Evolutionary conservation across 805 yeast species (phyloP).

Genomic region (Cyberlindnera maritima): DNA sequence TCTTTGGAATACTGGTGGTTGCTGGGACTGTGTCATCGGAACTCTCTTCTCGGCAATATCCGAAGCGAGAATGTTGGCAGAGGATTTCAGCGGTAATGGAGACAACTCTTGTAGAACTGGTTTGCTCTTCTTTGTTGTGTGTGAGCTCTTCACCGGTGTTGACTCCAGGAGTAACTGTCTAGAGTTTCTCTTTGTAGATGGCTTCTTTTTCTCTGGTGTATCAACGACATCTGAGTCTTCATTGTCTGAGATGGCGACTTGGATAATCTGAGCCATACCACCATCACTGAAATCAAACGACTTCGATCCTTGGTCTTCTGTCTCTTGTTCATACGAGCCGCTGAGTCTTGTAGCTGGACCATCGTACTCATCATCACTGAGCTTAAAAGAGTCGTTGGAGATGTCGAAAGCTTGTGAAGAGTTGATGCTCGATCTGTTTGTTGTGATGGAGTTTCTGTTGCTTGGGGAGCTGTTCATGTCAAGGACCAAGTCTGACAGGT

Average conservation of each 20-base stretch:
- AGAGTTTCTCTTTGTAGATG: conserved; percentile 9
- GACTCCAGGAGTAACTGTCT: conserved; percentile 8
- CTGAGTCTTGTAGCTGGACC: conserved; percentile 1
- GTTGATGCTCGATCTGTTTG: conserved; percentile 3
- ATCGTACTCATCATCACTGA: conserved; percentile 24
- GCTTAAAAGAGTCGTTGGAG: conserved; percentile 25
- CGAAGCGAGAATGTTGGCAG: conserved; percentile 11
- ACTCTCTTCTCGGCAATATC: conserved; percentile 25
- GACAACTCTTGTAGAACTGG: conserved; percentile 22
- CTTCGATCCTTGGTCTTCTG: conserved; percentile 2
- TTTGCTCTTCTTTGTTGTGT: conserved; percentile 14
- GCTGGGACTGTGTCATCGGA: conserved; percentile 15
- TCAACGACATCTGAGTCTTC: conserved; percentile 23
- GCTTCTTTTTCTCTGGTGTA: conserved; percentile 14
- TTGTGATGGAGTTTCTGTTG: conserved; percentile 1
- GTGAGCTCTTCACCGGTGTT: conserved; percentile 8
- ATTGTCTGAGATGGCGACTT: conserved; percentile 26
- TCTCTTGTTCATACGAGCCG: conserved; percentile 1
- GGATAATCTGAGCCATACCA: conserved; percentile 19
- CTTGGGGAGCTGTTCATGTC: conserved; percentile 13
- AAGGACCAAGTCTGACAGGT: conserved; percentile 23
- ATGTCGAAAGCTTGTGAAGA: conserved; percentile 22
- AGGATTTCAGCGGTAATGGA: conserved; percentile 6
- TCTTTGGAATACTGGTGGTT: conserved; percentile 22
- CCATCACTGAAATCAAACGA: conserved; percentile 20